Percentiles rank a stretch among this genome's conserved stretches.
These are phyloP conservation scores for Triangularia verruculosa DNA, from an alignment of 2,329 filamentous ascomycete genomes.

Conservation along the genomic window DNA sequence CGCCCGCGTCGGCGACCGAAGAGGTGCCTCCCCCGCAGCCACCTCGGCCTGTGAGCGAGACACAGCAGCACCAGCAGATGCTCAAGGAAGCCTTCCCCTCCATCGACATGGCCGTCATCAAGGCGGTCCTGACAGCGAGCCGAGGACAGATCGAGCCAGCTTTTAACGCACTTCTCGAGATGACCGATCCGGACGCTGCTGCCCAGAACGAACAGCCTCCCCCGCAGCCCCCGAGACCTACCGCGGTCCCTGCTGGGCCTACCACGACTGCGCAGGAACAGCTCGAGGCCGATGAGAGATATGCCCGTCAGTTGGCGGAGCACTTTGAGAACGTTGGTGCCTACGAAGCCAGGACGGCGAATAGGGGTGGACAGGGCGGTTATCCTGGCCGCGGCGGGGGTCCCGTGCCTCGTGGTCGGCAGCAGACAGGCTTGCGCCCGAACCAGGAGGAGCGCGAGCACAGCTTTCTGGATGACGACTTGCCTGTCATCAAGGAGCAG, in stretches of 20 bases:
- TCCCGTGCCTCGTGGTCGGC: slow-evolving; percentile 39
- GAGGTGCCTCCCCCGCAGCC: slow-evolving; percentile 70
- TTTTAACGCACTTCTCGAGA: slow-evolving; percentile 87
- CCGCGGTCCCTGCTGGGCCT: slow-evolving; percentile 34
- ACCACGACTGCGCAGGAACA: slow-evolving; percentile 66
- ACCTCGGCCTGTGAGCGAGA: slow-evolving; percentile 75
- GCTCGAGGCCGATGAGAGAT: slow-evolving; percentile 48
- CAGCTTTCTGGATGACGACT: slow-evolving; percentile 93
- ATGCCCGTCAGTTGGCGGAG: slow-evolving; percentile 73
- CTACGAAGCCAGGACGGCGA: slow-evolving; percentile 56
- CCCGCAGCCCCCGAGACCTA: slow-evolving; percentile 70
- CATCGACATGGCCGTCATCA: slow-evolving; percentile 77
- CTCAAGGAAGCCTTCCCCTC: slow-evolving; percentile 90
- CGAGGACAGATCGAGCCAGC: slow-evolving; percentile 85
- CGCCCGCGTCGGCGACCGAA: slow-evolving; percentile 35
- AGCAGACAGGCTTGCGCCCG: slow-evolving; percentile 48
- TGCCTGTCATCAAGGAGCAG: slow-evolving; percentile 89
- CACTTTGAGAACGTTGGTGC: slow-evolving; percentile 70
- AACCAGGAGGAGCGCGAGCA: slow-evolving; percentile 67
- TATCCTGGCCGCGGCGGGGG: slow-evolving; percentile 19
- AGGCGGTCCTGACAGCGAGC: slow-evolving; percentile 83
- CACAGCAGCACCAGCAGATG: slow-evolving; percentile 81
- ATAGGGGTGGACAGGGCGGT: slow-evolving; percentile 32
- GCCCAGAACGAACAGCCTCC: slow-evolving; percentile 62
- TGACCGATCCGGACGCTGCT: slow-evolving; percentile 73